Conservation (phyloP, 148 eudicot genomes). For the Heliosperma pusillum region DNA sequence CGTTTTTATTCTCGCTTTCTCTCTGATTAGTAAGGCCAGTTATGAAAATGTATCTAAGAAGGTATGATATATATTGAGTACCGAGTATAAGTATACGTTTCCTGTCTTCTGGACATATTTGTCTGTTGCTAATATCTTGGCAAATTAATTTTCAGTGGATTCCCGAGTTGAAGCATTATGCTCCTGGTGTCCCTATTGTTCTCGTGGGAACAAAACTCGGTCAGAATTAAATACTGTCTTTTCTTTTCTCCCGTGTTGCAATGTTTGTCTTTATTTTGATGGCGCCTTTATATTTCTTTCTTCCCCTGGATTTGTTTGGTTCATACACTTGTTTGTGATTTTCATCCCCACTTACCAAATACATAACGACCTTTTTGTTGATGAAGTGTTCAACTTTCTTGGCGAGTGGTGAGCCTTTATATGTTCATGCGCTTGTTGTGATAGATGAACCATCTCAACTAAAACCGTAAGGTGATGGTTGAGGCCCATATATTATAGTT, state of each 20-base stretch:
- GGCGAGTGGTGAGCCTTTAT: background rate
- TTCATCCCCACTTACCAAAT: background rate
- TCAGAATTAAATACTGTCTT: conserved; percentile 36
- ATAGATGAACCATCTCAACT: too few relatives aligned
- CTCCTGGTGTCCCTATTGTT: conserved; percentile 97
- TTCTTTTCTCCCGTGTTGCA: background rate
- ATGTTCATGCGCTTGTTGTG: background rate
- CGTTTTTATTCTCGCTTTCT: conserved; percentile 93
- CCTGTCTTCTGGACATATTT: background rate
- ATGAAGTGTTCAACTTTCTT: background rate
- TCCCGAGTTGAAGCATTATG: conserved; percentile 98
- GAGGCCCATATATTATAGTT: too few relatives aligned
- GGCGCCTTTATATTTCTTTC: background rate
- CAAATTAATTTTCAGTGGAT: conserved; percentile 70
- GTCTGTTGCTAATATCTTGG: conserved; percentile 20
- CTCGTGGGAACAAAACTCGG: conserved; percentile 98
- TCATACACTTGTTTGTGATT: background rate
- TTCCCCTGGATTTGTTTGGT: background rate
- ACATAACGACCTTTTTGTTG: background rate
- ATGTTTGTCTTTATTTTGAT: background rate
- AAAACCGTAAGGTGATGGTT: too few relatives aligned
- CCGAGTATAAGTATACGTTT: background rate
- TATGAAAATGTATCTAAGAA: conserved; percentile 95
- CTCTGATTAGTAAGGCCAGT: conserved; percentile 96
- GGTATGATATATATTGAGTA: conserved; percentile 33